phyloP scores from a whole-genome alignment of 2,329 filamentous ascomycete genomes.

The Alternaria viburni region DNA sequence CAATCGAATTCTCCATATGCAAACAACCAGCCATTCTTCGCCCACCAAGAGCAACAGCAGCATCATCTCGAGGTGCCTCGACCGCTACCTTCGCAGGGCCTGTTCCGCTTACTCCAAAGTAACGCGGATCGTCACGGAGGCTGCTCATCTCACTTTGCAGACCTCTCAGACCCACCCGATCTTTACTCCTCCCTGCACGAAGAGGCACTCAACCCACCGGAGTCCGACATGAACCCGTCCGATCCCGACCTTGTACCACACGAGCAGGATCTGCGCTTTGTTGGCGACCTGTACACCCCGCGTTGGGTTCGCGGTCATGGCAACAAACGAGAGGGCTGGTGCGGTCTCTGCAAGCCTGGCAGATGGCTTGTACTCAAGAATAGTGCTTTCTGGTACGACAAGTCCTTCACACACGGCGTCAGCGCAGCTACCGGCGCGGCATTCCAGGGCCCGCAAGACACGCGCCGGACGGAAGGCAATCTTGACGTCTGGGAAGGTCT shows the following conservation, averaged over 20 bases:
- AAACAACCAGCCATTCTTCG: conserved; percentile 52
- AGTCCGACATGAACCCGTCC: conserved; percentile 80
- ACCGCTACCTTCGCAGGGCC: conserved; percentile 68
- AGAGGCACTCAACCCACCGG: conserved; percentile 74
- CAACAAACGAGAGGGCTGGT: conserved; percentile 89
- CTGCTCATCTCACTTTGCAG: conserved; percentile 68
- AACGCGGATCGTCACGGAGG: conserved; percentile 74
- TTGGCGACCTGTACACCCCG: conserved; percentile 82
- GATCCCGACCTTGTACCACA: conserved; percentile 78
- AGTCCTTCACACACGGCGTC: conserved; percentile 87
- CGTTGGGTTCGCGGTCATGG: conserved; percentile 84
- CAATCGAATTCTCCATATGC: conserved; percentile 62
- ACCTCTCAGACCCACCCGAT: conserved; percentile 77
- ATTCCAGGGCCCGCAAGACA: conserved; percentile 79
- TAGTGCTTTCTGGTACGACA: conserved; percentile 92
- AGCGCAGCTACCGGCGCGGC: conserved; percentile 79
- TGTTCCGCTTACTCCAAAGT: conserved; percentile 76
- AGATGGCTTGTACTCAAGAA: conserved; percentile 89
- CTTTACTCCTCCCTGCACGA: conserved; percentile 77
- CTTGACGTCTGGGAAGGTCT: conserved; percentile 82
- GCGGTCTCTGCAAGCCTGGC: conserved; percentile 84
- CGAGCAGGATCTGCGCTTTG: conserved; percentile 76
- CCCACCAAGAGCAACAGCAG: conserved; percentile 57
- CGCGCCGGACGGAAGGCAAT: conserved; percentile 77
- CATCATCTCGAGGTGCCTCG: conserved; percentile 64